These are phyloP conservation scores for Waitea zeae DNA, from an alignment of 1,284 basidiomycete species.

Conservation along the genomic window DNA sequence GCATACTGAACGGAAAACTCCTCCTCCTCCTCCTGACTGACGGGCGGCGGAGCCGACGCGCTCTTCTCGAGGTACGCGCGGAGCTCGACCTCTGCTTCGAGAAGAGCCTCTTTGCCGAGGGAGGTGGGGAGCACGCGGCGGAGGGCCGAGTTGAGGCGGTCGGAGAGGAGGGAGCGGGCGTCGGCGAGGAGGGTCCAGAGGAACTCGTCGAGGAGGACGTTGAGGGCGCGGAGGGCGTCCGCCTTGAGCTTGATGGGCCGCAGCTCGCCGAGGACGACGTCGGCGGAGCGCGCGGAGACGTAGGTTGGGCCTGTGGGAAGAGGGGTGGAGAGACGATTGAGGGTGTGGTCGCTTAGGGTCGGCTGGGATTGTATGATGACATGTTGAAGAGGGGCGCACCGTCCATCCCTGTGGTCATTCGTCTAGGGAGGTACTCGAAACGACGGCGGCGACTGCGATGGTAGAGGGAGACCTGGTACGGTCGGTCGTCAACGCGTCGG, in stretches of 20 bases:
- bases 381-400: background rate
- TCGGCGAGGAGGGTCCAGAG: conserved; percentile 54
- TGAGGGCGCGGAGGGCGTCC: conserved; percentile 62
- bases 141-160: conserved; percentile 58
- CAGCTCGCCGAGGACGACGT: conserved; percentile 80
- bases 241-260: conserved; percentile 71
- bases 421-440: no score
- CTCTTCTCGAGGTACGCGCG: conserved; percentile 71
- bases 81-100: conserved; percentile 84
- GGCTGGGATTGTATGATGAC: background rate
- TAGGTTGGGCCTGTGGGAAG: conserved; percentile 39
- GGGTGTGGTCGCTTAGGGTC: conserved; percentile 1
- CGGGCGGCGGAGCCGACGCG: conserved; percentile 16
- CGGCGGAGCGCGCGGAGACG: conserved; percentile 66
- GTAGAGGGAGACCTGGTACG: no score
- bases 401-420: no score
- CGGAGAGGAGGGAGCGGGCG: conserved; percentile 60
- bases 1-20: conserved; percentile 54
- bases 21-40: conserved; percentile 27
- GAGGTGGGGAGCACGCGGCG: conserved; percentile 58
- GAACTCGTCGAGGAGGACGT: conserved; percentile 79
- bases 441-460: no score
- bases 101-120: conserved; percentile 76
- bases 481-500: no score
- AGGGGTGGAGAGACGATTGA: background rate